Evolutionary conservation across 1,284 basidiomycete species (phyloP).

Genomic region (Earliella scabrosa): DNA sequence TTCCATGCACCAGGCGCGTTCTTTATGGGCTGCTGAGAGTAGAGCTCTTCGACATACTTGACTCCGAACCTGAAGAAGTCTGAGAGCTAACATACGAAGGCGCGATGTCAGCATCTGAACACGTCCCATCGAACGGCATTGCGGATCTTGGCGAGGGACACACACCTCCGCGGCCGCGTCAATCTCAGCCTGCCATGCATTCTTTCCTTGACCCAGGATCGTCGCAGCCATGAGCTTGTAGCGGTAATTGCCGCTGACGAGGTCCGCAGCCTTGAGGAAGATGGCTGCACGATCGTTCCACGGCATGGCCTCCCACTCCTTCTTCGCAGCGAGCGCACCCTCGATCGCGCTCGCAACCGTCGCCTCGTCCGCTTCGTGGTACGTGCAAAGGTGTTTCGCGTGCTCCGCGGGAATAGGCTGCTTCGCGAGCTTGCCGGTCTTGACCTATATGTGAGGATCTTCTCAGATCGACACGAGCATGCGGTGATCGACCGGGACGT

Average conservation of each 20-base stretch:
- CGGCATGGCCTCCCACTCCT: slow-evolving; percentile 90
- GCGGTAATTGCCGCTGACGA: slow-evolving; percentile 93
- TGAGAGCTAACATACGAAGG: slow-evolving; percentile 61
- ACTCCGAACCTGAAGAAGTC: slow-evolving; percentile 98
- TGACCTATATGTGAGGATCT: slow-evolving; percentile 57
- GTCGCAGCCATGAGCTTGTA: slow-evolving; percentile 96
- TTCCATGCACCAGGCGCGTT: slow-evolving; percentile 95
- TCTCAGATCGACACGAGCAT: slow-evolving; percentile 3
- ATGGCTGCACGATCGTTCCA: slow-evolving; percentile 98
- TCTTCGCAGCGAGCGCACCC: slow-evolving; percentile 86
- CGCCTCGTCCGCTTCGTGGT: slow-evolving; percentile 86
- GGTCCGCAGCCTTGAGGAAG: slow-evolving; percentile 96
- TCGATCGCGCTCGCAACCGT: slow-evolving; percentile 85
- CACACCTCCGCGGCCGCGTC: slow-evolving; percentile 95
- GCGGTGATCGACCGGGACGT: slow-evolving; percentile 32
- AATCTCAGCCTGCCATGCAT: slow-evolving; percentile 99
- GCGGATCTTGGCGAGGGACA: too few relatives aligned
- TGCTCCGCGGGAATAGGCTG: slow-evolving; percentile 89
- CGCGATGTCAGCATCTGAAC: too few relatives aligned
- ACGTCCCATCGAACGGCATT: too few relatives aligned
- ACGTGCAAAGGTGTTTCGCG: slow-evolving; percentile 79
- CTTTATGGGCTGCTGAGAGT: slow-evolving; percentile 86
- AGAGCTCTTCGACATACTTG: slow-evolving; percentile 96
- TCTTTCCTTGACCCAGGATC: slow-evolving; percentile 99
- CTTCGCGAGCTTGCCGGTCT: slow-evolving; percentile 80